phyloP scores from a whole-genome alignment of 2,329 filamentous ascomycete species.

The Hyphodiscus sp. region DNA sequence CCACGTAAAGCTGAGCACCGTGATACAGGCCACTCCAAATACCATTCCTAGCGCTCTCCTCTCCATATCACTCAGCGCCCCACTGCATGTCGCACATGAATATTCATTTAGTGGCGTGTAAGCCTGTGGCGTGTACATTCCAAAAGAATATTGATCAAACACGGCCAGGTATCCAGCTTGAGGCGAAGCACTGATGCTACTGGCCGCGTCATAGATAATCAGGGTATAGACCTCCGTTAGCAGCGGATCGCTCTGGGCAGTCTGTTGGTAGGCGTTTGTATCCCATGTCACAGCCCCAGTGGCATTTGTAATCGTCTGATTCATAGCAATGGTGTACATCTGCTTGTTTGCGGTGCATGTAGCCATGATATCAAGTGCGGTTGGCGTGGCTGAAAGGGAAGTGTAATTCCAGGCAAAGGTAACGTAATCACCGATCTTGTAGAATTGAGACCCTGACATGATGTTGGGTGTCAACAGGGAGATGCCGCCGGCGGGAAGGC shows the following conservation, averaged over 20 bases:
- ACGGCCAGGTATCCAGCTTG: conserved; percentile 50
- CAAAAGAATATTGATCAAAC: conserved; percentile 46
- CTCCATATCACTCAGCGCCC: conserved; percentile 41
- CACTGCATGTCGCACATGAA: conserved; percentile 52
- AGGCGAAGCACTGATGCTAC: conserved; percentile 41
- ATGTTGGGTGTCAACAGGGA: conserved; percentile 46
- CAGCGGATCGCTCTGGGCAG: conserved; percentile 37
- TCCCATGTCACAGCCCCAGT: conserved; percentile 52
- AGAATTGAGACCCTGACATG: conserved; percentile 42
- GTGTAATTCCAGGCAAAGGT: conserved; percentile 64
- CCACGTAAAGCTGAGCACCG: conserved; percentile 57
- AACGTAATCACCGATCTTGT: conserved; percentile 53
- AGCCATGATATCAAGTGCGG: conserved; percentile 53
- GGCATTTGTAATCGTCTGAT: conserved; percentile 51
- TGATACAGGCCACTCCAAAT: conserved; percentile 47
- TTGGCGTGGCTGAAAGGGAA: conserved; percentile 49
- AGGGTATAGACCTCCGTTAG: conserved; percentile 53
- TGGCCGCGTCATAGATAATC: conserved; percentile 53
- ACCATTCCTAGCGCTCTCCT: conserved; percentile 43
- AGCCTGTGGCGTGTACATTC: conserved; percentile 46
- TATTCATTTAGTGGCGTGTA: conserved; percentile 48
- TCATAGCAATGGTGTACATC: conserved; percentile 56
- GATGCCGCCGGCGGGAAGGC: conserved; percentile 44
- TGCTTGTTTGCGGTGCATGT: conserved; percentile 46
- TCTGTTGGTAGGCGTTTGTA: conserved; percentile 43